Evolutionary conservation across 495 filamentous ascomycete species (phyloP), one percentile per base, ranked within the genome.

Genomic region (Penicillium nucicola): DNA sequence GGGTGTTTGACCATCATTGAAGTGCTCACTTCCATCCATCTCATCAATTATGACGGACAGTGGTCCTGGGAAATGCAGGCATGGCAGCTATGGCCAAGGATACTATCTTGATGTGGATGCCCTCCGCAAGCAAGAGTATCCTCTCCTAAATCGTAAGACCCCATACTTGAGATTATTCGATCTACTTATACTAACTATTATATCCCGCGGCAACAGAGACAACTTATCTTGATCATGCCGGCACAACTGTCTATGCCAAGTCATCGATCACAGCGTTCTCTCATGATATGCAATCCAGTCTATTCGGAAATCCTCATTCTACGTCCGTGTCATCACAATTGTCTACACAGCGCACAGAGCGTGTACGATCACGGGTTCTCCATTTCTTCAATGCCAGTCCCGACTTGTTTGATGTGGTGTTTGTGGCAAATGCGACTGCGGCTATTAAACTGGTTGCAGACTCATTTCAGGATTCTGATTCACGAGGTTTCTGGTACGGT

Each of bases 241-340:
- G 89, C 14, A 90, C 90, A 11, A 93, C 92, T 0, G 71, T 83
- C 2, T 92, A 90, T 65, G 70, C 89, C 19, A 92, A 86, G 60
- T 92, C 89, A 20, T 72, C 90, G 23, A 85, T 97, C 52, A 85
- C 93, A 45, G 74, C 75, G 8, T 95, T 92, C 68, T 82, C 84
- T 9, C 61, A 67, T 3, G 86, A 93, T 48, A 85, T 96, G 74
- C 86, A 82, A 10, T 74, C 82, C 2, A 88, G 85, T 68, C 73
- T 97, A 3, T 89, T 89, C 60, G 92, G 92, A 10, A 97, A 97
- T 56, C 91, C 92, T 0, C 92, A 97, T 64, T 96, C 92, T 1
- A 84, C 82, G 56, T 96, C 91, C 1, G 66, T 79, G 5, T 87
- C 92, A 0, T 95, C 92, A 0, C 88, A 92, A 58, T 72, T 81